Evolutionary conservation across 306 rosid genomes (phyloP).

Genomic region (Nissolia schottii): DNA sequence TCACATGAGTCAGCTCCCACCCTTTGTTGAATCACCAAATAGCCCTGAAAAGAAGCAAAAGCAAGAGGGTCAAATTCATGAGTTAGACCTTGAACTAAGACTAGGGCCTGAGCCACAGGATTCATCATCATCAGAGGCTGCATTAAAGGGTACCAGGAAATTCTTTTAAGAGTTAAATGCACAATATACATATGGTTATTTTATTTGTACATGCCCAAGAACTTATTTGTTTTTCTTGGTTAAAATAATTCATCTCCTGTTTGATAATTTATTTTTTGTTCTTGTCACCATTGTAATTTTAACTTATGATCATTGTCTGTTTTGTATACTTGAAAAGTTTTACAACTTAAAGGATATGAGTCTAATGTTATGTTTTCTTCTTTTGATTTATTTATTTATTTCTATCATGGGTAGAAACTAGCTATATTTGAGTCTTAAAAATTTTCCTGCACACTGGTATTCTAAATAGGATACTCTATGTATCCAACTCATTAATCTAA

Average conservation of each 20-base stretch:
- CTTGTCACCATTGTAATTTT: not conserved
- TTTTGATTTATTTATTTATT: not conserved
- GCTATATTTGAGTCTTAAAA: not conserved
- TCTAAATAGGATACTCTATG: not conserved
- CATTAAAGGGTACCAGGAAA: slow-evolving; percentile 41
- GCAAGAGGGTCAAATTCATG: slow-evolving; percentile 11
- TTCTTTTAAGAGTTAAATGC: slow-evolving; percentile 50
- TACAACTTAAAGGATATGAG: not conserved
- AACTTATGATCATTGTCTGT: slow-evolving; percentile 9
- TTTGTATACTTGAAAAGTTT: not conserved
- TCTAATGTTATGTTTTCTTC: not conserved
- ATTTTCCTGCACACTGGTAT: not conserved
- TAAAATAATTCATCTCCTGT: not conserved
- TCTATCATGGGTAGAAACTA: not conserved
- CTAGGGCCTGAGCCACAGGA: slow-evolving; percentile 65
- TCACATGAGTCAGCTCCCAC: slow-evolving; percentile 39
- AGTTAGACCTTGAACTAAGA: slow-evolving; percentile 85
- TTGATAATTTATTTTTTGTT: not conserved
- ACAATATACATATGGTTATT: not conserved
- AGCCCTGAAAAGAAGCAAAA: not conserved
- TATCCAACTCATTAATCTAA: not conserved
- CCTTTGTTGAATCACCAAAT: slow-evolving; percentile 37
- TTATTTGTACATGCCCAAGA: slow-evolving; percentile 10
- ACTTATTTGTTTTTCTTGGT: slow-evolving; percentile 4
- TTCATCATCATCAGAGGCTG: slow-evolving; percentile 30